Evolutionary conservation across 352 stramenopile species (phyloP).

Genomic region (Globisporangium paddicum): DNA sequence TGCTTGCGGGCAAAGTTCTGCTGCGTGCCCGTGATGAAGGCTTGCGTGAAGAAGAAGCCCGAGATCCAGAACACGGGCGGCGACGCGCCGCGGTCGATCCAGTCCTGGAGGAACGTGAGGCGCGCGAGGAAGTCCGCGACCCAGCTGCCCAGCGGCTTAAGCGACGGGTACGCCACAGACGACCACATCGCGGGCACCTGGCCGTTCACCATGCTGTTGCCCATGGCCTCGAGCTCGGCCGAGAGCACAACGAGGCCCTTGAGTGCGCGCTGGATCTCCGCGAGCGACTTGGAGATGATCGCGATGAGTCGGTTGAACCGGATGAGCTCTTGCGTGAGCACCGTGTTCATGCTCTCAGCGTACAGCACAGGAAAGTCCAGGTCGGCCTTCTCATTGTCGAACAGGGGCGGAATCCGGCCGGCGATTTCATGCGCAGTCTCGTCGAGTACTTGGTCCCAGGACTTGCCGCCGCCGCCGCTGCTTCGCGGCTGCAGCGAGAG

Average conservation of each 20-base stretch:
- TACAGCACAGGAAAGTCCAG: constrained; percentile 83
- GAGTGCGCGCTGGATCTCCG: constrained; percentile 89
- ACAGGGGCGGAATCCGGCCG: constrained; percentile 56
- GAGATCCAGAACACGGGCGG: constrained; percentile 92
- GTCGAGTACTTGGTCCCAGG: constrained; percentile 86
- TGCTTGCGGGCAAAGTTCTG: constrained; percentile 93
- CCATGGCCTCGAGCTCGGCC: constrained; percentile 90
- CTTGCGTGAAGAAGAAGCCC: constrained; percentile 94
- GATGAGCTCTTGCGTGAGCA: constrained; percentile 88
- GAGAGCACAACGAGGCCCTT: constrained; percentile 93
- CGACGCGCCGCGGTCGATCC: constrained; percentile 68
- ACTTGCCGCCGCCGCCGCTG: constrained; percentile 77
- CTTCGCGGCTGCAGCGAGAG: constrained; percentile 88
- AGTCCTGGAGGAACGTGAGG: constrained; percentile 76
- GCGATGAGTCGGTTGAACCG: constrained; percentile 88
- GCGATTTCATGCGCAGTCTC: constrained; percentile 89
- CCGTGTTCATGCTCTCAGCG: constrained; percentile 87
- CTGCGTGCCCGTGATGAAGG: constrained; percentile 92
- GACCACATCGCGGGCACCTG: constrained; percentile 86
- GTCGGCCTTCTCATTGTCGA: constrained; percentile 89
- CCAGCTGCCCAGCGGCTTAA: constrained; percentile 91
- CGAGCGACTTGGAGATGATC: constrained; percentile 73
- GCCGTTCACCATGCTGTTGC: constrained; percentile 91
- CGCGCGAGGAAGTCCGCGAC: constrained; percentile 88
- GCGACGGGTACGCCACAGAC: constrained; percentile 84